Conservation (phyloP, 2,329 filamentous ascomycete species). For the Podosphaera leucotricha region DNA sequence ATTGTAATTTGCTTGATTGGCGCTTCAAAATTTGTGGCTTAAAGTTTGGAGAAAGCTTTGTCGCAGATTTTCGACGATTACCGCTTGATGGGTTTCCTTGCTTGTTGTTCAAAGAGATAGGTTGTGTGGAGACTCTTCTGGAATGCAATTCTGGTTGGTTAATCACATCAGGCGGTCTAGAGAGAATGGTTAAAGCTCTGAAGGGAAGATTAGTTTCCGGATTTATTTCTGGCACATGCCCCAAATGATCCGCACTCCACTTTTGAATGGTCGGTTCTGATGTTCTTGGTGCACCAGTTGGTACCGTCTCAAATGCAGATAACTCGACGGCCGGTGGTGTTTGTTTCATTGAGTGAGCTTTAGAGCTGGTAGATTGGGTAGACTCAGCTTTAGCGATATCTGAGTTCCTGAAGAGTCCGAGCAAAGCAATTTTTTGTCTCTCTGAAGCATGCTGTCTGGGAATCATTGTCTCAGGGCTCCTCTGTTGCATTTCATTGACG, state of each 20-base stretch:
- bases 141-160: slow-evolving; percentile 4
- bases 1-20: slow-evolving; percentile 13
- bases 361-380: slow-evolving; percentile 5
- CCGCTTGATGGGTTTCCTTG: slow-evolving; percentile 2
- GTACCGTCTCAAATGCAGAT: slow-evolving; percentile 13
- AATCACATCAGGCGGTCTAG: slow-evolving; percentile 7
- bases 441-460: slow-evolving; percentile 10
- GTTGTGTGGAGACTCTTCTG: slow-evolving; percentile 1
- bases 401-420: slow-evolving; percentile 15
- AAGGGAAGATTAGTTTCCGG: slow-evolving; percentile 12
- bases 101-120: slow-evolving; percentile 1
- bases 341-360: slow-evolving; percentile 8
- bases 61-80: neutral
- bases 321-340: slow-evolving; percentile 14
- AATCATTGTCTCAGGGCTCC: slow-evolving; percentile 3
- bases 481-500: slow-evolving; percentile 3
- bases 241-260: slow-evolving; percentile 5
- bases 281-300: slow-evolving; percentile 6
- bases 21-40: slow-evolving; percentile 30
- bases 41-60: slow-evolving; percentile 16
- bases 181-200: slow-evolving; percentile 11
- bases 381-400: slow-evolving; percentile 5
- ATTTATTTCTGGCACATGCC: slow-evolving; percentile 7
- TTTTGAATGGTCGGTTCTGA: slow-evolving; percentile 7
- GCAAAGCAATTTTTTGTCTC: slow-evolving; percentile 11